Conservation (phyloP, 441 rosid species). For the Rhodomyrtus psidioides region DNA sequence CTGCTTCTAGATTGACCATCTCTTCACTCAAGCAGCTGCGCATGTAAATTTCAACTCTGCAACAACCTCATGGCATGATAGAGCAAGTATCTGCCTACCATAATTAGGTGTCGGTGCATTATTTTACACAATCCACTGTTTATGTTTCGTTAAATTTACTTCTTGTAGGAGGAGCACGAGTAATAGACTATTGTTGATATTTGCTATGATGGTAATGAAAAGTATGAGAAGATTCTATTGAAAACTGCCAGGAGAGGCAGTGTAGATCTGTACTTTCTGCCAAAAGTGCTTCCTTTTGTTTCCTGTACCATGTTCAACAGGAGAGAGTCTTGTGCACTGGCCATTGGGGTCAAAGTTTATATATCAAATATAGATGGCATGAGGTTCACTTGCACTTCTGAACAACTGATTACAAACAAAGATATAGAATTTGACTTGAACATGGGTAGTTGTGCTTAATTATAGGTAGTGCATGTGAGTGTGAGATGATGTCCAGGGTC, state of each 20-base stretch:
- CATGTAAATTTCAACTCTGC: background rate
- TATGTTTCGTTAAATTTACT: background rate
- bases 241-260: background rate
- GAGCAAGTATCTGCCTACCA: background rate
- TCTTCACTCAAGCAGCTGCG: background rate
- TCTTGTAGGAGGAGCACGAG: background rate
- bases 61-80: background rate
- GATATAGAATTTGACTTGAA: background rate
- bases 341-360: background rate
- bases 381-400: background rate
- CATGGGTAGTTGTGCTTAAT: background rate
- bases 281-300: background rate
- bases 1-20: background rate
- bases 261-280: background rate
- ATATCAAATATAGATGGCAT: background rate
- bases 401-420: background rate
- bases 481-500: background rate
- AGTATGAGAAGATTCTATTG: background rate
- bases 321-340: background rate
- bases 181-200: background rate
- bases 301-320: background rate
- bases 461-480: background rate
- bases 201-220: background rate
- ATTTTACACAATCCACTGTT: background rate
- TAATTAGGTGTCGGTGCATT: background rate